phyloP scores from a whole-genome alignment of 306 rosid genomes.

The Cajanus cajan region DNA sequence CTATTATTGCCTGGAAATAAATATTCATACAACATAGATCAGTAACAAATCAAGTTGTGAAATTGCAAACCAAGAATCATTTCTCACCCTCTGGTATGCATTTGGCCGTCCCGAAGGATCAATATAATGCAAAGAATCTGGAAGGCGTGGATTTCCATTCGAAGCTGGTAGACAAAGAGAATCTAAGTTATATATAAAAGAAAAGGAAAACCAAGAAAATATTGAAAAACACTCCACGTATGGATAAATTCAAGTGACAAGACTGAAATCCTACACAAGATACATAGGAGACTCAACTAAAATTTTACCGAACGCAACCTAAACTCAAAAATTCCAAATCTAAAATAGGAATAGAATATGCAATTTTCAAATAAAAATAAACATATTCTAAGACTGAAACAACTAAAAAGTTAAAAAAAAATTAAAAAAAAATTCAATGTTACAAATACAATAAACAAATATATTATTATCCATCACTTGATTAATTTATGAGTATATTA shows the following conservation, averaged over 20 bases:
- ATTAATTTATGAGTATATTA: not conserved
- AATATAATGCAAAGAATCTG: conserved; percentile 98
- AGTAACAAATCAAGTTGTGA: conserved; percentile 10
- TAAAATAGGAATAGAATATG: not conserved
- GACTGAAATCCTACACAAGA: not conserved
- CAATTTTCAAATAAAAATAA: conserved; percentile 5
- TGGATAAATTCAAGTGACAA: conserved; percentile 7
- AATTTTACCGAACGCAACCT: not conserved
- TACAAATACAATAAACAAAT: conserved; percentile 8
- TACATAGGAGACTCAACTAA: not conserved
- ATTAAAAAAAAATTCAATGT: not conserved
- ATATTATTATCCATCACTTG: not conserved
- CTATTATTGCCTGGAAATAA: conserved; percentile 75
- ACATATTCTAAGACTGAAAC: not conserved
- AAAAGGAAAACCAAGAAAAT: not conserved
- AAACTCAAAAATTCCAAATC: conserved; percentile 12
- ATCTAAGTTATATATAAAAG: not conserved
- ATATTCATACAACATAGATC: conserved; percentile 22
- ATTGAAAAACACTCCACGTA: not conserved
- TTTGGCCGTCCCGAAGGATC: conserved; percentile 95
- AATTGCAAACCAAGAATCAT: conserved; percentile 29
- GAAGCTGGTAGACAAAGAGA: conserved; percentile 73
- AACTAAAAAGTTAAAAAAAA: not conserved
- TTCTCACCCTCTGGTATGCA: conserved; percentile 95
- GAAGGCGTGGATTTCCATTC: conserved; percentile 97